Evolutionary conservation across 2,329 filamentous ascomycete species (phyloP).

Genomic region (Fusarium pseudocircinatum): DNA sequence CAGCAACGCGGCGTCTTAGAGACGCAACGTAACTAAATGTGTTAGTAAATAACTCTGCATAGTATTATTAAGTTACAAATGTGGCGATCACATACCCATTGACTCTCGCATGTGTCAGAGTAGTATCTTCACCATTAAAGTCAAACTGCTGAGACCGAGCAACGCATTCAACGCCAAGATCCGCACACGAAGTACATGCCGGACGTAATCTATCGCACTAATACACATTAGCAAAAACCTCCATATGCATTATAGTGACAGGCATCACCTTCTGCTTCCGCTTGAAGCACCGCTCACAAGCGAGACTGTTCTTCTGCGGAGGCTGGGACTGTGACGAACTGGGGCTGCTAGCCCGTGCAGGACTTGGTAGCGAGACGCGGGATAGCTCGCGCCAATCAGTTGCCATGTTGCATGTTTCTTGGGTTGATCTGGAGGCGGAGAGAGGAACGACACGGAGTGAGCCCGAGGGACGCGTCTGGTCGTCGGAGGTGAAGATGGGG

Average conservation of each 20-base stretch:
- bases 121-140: constrained; percentile 15
- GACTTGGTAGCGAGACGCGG: neutral
- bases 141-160: constrained; percentile 21
- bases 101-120: constrained; percentile 15
- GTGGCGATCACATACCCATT: too few species aligned
- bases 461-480: neutral
- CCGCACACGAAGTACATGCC: constrained; percentile 12
- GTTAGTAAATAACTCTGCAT: neutral
- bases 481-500: neutral
- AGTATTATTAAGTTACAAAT: too few species aligned
- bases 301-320: constrained; percentile 11
- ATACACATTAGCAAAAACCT: rapidly evolving
- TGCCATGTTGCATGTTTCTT: neutral
- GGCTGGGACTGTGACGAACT: constrained; percentile 1
- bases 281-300: constrained; percentile 31
- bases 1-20: neutral
- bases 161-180: constrained; percentile 20
- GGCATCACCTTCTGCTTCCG: constrained; percentile 23
- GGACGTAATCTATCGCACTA: constrained; percentile 14
- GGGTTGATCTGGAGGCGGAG: neutral
- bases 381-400: constrained; percentile 11
- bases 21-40: neutral
- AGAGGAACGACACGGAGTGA: neutral
- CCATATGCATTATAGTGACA: rapidly evolving
- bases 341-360: constrained; percentile 6